phyloP scores from a whole-genome alignment of 2,329 filamentous ascomycete species.

The Talaromyces sp. region DNA sequence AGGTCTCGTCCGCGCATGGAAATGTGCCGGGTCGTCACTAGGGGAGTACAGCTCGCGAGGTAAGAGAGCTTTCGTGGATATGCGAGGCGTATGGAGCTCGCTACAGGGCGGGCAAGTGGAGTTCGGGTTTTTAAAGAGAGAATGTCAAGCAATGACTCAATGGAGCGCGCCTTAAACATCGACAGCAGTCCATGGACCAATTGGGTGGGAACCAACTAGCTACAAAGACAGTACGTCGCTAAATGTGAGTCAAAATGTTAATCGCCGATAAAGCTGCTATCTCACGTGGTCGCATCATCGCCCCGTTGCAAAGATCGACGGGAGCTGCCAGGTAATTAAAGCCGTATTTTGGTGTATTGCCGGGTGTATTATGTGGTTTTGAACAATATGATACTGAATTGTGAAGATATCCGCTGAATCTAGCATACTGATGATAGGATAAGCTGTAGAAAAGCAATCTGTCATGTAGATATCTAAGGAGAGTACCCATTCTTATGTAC shows the following conservation, averaged over 20 bases:
- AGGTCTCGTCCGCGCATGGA: slow-evolving; percentile 32
- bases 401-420: too few species aligned
- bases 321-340: too few species aligned
- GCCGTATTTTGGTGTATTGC: too few species aligned
- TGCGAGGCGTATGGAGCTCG: slow-evolving; percentile 11
- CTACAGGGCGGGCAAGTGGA: slow-evolving; percentile 19
- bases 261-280: slow-evolving; percentile 23
- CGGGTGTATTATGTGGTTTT: too few species aligned
- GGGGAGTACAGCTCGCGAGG: slow-evolving; percentile 10
- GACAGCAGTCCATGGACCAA: slow-evolving; percentile 18
- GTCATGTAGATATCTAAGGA: too few species aligned
- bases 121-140: slow-evolving; percentile 12
- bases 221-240: background rate
- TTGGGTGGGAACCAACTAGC: background rate
- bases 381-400: too few species aligned
- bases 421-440: too few species aligned
- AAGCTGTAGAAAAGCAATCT: too few species aligned
- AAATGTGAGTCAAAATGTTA: slow-evolving; percentile 16
- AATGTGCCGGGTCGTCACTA: slow-evolving; percentile 11
- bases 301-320: too few species aligned
- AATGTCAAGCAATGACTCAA: slow-evolving; percentile 19
- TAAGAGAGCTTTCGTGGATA: slow-evolving; percentile 13
- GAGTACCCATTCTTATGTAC: too few species aligned
- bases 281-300: slow-evolving; percentile 32
- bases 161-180: slow-evolving; percentile 24